Conservation (phyloP, 2,329 filamentous ascomycete genomes). For the Albifimbria verrucaria region DNA sequence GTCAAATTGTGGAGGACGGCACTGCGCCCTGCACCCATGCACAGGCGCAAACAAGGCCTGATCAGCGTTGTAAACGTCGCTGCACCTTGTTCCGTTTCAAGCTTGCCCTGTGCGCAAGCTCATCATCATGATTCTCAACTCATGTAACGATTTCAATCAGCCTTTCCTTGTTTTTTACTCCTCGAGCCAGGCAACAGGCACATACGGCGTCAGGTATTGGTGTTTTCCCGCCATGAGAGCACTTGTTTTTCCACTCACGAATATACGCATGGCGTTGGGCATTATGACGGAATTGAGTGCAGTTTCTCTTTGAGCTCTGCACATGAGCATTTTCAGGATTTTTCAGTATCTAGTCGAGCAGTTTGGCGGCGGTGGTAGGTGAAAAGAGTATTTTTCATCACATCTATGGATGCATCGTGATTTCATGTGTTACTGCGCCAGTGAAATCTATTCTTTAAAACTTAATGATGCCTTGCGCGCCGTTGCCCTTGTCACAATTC, state of each 20-base stretch:
- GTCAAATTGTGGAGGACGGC: background rate
- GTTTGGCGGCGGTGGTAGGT: background rate
- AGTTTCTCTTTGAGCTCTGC: background rate
- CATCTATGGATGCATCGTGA: background rate
- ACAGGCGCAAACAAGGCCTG: background rate
- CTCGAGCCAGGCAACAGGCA: background rate
- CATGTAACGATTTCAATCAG: background rate
- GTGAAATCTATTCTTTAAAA: no score
- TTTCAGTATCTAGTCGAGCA: background rate
- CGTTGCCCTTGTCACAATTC: no score
- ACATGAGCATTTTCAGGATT: background rate
- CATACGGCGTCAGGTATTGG: background rate
- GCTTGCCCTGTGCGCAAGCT: background rate
- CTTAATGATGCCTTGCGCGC: no score
- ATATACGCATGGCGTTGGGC: constrained; percentile 12
- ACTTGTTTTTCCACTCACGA: background rate
- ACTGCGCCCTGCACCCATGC: background rate
- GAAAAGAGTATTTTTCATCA: no score
- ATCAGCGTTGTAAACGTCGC: background rate
- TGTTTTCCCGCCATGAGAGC: background rate
- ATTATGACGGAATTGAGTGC: background rate
- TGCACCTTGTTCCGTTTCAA: no score
- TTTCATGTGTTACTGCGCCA: no score
- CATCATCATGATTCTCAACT: background rate
- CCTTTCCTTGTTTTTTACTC: no score